Conservation (phyloP, 306 rosid genomes). For the Trifolium fragiferum region DNA sequence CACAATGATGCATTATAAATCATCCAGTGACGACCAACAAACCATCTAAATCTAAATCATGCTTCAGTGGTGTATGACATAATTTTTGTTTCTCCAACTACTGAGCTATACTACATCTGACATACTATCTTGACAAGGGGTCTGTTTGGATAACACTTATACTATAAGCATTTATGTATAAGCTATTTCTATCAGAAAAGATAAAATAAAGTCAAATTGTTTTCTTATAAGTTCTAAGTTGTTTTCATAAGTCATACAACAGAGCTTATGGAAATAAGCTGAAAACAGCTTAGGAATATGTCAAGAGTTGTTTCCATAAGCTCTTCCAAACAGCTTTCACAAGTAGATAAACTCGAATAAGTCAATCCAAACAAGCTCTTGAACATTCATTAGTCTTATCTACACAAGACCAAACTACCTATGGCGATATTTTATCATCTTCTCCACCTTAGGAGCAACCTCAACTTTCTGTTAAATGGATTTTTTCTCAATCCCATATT, state of each 20-base stretch:
- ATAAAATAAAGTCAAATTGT: neutral
- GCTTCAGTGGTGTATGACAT: neutral
- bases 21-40: neutral
- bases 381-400: neutral
- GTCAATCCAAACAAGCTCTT: neutral
- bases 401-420: neutral
- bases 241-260: neutral
- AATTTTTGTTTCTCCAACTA: neutral
- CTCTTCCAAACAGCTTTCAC: neutral
- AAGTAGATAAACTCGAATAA: neutral
- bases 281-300: neutral
- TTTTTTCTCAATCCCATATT: neutral
- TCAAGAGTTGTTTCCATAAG: neutral
- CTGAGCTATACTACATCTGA: neutral
- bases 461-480: neutral
- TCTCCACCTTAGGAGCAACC: neutral
- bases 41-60: neutral
- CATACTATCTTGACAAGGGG: neutral
- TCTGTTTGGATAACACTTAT: neutral
- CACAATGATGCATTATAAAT: neutral
- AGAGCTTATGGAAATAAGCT: neutral
- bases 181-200: neutral
- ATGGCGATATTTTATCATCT: neutral
- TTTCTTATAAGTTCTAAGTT: neutral
- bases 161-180: neutral